A percentile compares a stretch with the other conserved stretches of the same genome.
Conservation (phyloP, 2,329 filamentous ascomycete genomes). For the Teratosphaeria epicoccoides region DNA sequence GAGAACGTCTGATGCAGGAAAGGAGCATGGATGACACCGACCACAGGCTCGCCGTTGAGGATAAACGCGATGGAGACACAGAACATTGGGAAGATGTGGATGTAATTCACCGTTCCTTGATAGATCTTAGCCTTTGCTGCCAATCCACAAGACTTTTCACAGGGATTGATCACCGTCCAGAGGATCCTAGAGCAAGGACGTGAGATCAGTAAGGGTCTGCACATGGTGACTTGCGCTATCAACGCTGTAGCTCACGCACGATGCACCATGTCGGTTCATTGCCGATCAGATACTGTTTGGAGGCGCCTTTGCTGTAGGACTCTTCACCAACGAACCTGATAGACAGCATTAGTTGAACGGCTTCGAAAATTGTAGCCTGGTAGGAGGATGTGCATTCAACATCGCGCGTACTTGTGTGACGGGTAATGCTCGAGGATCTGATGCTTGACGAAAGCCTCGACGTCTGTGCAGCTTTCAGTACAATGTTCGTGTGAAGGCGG, state of each 20-base stretch:
- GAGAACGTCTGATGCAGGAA: conserved; percentile 61
- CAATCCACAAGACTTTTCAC: too few relatives aligned
- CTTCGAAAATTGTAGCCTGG: not conserved
- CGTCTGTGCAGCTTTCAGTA: conserved; percentile 39
- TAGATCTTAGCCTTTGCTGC: not conserved
- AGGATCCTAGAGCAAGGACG: conserved; percentile 41
- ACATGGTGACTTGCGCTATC: not conserved
- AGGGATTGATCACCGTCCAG: conserved; percentile 48
- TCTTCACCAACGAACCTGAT: conserved; percentile 66
- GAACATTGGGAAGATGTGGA: conserved; percentile 71
- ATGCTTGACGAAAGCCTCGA: conserved; percentile 58
- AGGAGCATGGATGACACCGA: conserved; percentile 64
- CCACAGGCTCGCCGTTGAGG: conserved; percentile 47
- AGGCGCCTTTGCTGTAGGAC: conserved; percentile 57
- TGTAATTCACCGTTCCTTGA: conserved; percentile 63
- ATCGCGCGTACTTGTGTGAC: conserved; percentile 48
- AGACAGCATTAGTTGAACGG: not conserved
- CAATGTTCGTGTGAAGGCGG: not conserved
- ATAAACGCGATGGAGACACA: conserved; percentile 67
- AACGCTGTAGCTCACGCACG: not conserved
- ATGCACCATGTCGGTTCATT: conserved; percentile 56
- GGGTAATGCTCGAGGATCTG: conserved; percentile 53
- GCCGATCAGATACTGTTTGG: conserved; percentile 57
- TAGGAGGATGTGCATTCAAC: not conserved
- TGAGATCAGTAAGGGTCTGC: conserved; percentile 29